Conservation (phyloP, 257 asterid genomes). For the Nicotiana benthamiana region DNA sequence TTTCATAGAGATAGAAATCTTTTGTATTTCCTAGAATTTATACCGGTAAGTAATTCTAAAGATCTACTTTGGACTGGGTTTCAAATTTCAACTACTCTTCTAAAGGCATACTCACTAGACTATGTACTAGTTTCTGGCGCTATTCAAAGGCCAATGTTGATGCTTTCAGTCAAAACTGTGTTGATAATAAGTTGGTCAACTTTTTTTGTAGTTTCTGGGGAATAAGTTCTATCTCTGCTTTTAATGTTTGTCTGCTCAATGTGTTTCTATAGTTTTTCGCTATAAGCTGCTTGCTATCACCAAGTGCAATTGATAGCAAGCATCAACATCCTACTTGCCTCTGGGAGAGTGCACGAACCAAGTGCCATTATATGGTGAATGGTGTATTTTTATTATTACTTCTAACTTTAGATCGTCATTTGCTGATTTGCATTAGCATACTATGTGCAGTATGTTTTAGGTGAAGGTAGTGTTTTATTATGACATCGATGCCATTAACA, state of each 20-base stretch:
- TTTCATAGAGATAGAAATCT: background rate
- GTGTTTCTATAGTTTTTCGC: background rate
- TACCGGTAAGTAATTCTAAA: background rate
- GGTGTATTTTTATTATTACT: background rate
- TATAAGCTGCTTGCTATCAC: background rate
- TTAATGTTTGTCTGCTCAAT: background rate
- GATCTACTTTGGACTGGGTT: background rate
- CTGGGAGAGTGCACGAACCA: background rate
- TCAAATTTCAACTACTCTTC: background rate
- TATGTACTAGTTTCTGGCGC: background rate
- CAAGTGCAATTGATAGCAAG: constrained; percentile 1
- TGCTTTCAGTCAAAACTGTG: background rate
- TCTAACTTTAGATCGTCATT: constrained; percentile 1
- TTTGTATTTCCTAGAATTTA: background rate
- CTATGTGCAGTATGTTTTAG: background rate
- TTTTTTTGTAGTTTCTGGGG: background rate
- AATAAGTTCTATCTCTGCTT: background rate
- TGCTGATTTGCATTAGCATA: background rate
- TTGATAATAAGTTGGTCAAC: background rate
- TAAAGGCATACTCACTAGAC: background rate
- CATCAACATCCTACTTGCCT: background rate
- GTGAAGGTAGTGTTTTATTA: background rate
- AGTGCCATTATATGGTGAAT: background rate
- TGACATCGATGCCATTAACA: constrained; percentile 10
- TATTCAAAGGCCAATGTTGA: background rate